Evolutionary conservation across 345 rosid species (phyloP).

Genomic region (Ailanthus altissimus): DNA sequence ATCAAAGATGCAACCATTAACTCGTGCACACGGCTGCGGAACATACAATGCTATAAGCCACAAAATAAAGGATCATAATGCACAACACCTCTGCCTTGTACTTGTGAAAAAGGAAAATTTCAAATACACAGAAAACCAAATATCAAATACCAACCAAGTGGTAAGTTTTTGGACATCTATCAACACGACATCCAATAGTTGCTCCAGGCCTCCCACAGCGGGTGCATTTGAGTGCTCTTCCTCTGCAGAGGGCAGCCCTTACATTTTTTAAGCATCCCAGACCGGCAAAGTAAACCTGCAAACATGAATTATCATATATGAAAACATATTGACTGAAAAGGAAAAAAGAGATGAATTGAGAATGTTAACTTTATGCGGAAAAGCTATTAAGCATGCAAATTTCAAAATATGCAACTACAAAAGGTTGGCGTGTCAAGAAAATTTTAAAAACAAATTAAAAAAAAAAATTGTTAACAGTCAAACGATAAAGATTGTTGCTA

Average conservation of each 20-base stretch:
- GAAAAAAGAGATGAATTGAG: background rate
- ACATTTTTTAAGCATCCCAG: conserved; percentile 92
- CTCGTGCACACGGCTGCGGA: conserved; percentile 97
- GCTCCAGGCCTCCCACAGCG: conserved; percentile 99
- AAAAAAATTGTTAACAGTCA: conserved; percentile 6
- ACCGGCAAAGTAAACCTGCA: conserved; percentile 98
- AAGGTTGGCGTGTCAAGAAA: background rate
- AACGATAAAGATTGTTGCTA: conserved; percentile 23
- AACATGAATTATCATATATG: conserved; percentile 23
- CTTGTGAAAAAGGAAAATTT: conserved; percentile 17
- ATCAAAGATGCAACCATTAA: conserved; percentile 90
- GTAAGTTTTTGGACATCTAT: conserved; percentile 95
- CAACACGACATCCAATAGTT: conserved; percentile 98
- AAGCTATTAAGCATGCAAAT: background rate
- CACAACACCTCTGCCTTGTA: conserved; percentile 19
- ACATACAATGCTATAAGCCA: conserved; percentile 27
- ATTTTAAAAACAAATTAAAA: background rate
- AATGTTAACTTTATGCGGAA: background rate
- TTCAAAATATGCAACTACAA: background rate
- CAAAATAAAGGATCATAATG: conserved; percentile 28
- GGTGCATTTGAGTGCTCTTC: conserved; percentile 89
- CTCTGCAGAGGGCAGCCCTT: conserved; percentile 95
- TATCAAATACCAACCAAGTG: conserved; percentile 72
- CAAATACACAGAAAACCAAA: conserved; percentile 15
- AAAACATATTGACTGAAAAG: conserved; percentile 15